phyloP scores from a whole-genome alignment of 176 grass and related monocot species.

The Themeda triandra region DNA sequence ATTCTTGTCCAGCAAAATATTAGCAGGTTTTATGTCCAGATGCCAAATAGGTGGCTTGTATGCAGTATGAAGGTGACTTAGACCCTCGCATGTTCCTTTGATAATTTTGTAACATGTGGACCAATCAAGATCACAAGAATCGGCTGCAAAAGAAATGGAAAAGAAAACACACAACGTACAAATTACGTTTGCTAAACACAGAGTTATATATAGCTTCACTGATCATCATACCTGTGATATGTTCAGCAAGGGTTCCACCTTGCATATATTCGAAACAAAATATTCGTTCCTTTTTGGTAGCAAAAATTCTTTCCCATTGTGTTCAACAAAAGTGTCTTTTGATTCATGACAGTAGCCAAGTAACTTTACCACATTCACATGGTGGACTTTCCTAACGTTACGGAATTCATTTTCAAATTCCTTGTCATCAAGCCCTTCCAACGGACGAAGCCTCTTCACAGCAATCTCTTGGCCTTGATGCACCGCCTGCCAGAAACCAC shows the following conservation, averaged over 20 bases:
- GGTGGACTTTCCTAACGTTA: neutral
- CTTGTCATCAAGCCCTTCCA: neutral
- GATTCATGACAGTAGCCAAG: neutral
- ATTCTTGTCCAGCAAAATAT: neutral
- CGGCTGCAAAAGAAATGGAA: neutral
- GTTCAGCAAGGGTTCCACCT: neutral
- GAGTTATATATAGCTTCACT: too few species aligned
- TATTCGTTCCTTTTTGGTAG: neutral
- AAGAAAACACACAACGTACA: too few species aligned
- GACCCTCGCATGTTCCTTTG: neutral
- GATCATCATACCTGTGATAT: neutral
- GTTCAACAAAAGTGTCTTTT: neutral
- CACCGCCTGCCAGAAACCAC: neutral
- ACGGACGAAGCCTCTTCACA: neutral
- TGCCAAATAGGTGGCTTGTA: neutral
- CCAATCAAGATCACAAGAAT: neutral
- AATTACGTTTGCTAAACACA: too few species aligned
- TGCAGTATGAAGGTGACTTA: neutral
- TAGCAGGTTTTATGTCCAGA: neutral
- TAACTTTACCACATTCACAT: neutral
- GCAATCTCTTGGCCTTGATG: neutral
- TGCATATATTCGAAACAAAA: neutral
- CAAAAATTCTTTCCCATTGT: neutral
- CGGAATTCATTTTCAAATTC: neutral
- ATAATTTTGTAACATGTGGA: neutral